Evolutionary conservation across 805 yeast species (phyloP), one percentile per base, ranked within the genome.

Genomic region (Hanseniaspora nectarophila): DNA sequence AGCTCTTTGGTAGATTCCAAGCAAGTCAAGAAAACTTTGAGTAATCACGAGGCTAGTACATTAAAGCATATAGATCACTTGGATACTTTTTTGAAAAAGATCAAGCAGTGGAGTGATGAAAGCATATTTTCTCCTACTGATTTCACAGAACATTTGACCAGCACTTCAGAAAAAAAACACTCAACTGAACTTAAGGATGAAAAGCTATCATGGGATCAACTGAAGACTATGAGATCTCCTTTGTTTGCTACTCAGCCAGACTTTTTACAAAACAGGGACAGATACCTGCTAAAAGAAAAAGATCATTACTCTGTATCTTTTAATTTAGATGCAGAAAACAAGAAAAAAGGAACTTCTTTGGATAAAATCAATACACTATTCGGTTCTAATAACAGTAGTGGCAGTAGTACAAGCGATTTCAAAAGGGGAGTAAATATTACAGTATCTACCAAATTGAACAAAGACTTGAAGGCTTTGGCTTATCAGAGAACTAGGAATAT

Each of bases 101-200:
- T 49, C 2, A 18, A 49, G n/a, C 53, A 49, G 26, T 49, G 53
- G 53, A 20, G 26, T 9, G 53, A 49, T 34, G 42, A 33, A 2
- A 16, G 24, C 3, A 32, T 13, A 16, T 49, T 49, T 28, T 33
- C 20, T 13, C 37, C 37, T 33, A 18, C 20, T 26, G 53, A 49
- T n/a, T 42, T 49, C 6, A 33, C 39, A 29, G 32, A 21, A 15
- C 45, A 42, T 13, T 24, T 42, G 18, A 16, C 15, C 13, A 38
- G 23, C 15, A 29, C 33, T 7, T 7, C 37, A 10, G 53, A 49
- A 18, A 49, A 49, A 12, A 49, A 49, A 24, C 29, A 23, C 8
- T 39, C 28, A 4, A 23, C 24, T 33, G 46, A 33, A 16, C n/a
- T 23, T n/a, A 33, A 23, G 18, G 26, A 49, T 21, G 20, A 21